phyloP scores from a whole-genome alignment of 2,329 filamentous ascomycete genomes.

The Diplodia scrobiculata region DNA sequence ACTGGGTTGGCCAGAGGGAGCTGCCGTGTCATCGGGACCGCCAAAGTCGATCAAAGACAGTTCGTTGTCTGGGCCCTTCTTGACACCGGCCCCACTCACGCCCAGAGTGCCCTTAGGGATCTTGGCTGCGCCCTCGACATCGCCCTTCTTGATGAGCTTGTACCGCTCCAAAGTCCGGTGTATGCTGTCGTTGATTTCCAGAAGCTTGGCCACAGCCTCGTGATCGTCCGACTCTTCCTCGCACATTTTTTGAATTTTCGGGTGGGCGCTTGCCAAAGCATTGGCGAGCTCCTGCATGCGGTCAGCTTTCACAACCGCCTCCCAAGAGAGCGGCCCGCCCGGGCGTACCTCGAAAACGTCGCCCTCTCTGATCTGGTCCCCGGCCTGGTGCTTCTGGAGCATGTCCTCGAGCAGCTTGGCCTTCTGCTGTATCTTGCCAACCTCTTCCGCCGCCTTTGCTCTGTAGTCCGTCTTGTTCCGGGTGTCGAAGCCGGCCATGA shows the following conservation, averaged over 20 bases:
- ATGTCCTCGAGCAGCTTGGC: slow-evolving; percentile 90
- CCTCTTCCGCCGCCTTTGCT: slow-evolving; percentile 94
- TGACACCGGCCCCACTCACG: slow-evolving; percentile 63
- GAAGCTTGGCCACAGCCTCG: slow-evolving; percentile 89
- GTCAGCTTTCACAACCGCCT: slow-evolving; percentile 32
- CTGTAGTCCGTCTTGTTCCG: slow-evolving; percentile 95
- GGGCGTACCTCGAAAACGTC: slow-evolving; percentile 65
- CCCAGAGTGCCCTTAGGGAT: slow-evolving; percentile 80
- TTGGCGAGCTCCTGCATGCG: slow-evolving; percentile 75
- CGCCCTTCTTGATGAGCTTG: slow-evolving; percentile 93
- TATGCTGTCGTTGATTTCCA: slow-evolving; percentile 99
- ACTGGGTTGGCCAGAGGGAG: slow-evolving; percentile 38
- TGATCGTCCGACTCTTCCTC: slow-evolving; percentile 97
- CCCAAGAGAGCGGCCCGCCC: slow-evolving; percentile 33
- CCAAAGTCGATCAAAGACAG: slow-evolving; percentile 93
- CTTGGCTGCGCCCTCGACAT: slow-evolving; percentile 77
- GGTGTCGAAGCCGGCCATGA: slow-evolving; percentile 98
- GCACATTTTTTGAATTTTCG: slow-evolving; percentile 99
- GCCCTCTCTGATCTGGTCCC: slow-evolving; percentile 73
- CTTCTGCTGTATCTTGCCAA: slow-evolving; percentile 93
- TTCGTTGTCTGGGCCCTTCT: slow-evolving; percentile 71
- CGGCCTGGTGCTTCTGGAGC: slow-evolving; percentile 77
- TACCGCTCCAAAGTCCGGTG: slow-evolving; percentile 94
- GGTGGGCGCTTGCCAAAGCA: slow-evolving; percentile 87
- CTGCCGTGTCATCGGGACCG: slow-evolving; percentile 60